Evolutionary conservation across 495 filamentous ascomycete genomes (phyloP), one percentile per base, ranked within the genome.

Genomic region (Astrothelium subdiscretum): DNA sequence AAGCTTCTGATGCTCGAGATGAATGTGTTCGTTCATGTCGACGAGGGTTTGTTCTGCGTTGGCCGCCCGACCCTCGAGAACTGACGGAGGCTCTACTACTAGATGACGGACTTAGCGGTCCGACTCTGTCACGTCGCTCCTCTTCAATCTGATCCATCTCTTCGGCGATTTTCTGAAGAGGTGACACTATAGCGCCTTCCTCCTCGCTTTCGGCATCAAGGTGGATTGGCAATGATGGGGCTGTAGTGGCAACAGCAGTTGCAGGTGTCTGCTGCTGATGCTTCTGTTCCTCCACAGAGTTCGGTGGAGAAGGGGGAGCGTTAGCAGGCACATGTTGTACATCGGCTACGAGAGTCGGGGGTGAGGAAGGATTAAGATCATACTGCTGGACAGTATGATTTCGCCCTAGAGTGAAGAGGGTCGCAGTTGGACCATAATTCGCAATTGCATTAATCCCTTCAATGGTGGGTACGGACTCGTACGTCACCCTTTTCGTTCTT

Each of bases 371-470:
- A 62, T 92, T 95, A 44, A 97, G 76, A 70, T 96, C 90, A 72
- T 94, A 97, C 72, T 98, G 94, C 68, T 97, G 95, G 31, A 95
- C 86, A 24, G 88, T 91, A 70, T 92, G 82, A 65, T 92, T 89
- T 22, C 88, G 86, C 6, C 91, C 89, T 22, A 97, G 76, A 2
- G 92, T 97, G 76, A 98, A 98, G 15, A 98, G 78, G n/a, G 86
- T 87, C 13, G 92, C 92, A 1, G 85, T 88, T 1, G 91, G 88
- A 0, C 94, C 94, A 73, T 92, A 96, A 63, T 91, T 87, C 27
- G 91, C 85, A 26, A 98, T 79, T 29, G 89, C 94, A 51, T 81
- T 83, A 57, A 96, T 83, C 32, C 86, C 84, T 4, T 91, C 87
- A 22, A 92, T 80, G 5, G 91, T 97, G 31, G 90, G 89, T 48